Base-by-base conservation (phyloP, 2,329 filamentous ascomycete genomes). In the Diaporthe helianthi region DNA sequence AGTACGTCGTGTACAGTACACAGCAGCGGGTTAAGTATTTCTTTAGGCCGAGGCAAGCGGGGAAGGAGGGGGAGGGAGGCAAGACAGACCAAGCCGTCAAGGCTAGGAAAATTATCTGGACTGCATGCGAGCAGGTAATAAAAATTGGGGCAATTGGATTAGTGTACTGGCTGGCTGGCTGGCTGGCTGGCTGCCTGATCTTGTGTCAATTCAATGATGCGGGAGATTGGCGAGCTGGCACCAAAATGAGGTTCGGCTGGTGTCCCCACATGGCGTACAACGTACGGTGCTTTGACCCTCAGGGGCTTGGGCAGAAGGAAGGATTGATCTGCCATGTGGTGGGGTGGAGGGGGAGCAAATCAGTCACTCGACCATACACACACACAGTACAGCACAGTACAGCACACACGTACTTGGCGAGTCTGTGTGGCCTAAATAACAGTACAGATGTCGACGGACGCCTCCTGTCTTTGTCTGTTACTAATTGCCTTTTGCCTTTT, bases 251-350 rank as follows among this genome's bases (percentile, higher is more conserved):
- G 19, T 47, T 31, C 58, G 58, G 26, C 41, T 61, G 58, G 58
- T 29, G 58, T 61, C 58, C 47, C 58, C 58, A 61, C 58, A 47
- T 61, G 58, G 58, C 58, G 58, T 60, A 29, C 26, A 44, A 29
- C 24, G 36, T 41, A 44, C 41, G 46, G 58, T 61, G 58, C 58
- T 61, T 61, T 61, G 58, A 61, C 58, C 58, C 41, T 61, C 58
- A 61, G 58, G 58, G 55, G 55, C 55, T 61, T 44, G 24, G 55
- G 41, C 55, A 46, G 19, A 36, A 36, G 29, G 22, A 22, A 41
- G 36, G 54, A 60, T 60, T 10, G 9, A n/a, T 9, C 36, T 46
- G 54, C 54, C 36, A 60, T 44, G 38, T n/a, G 36, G 38, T n/a
- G n/a, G n/a, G n/a, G n/a, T n/a, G n/a, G n/a, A n/a, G n/a, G n/a